Evolutionary conservation across 1,284 basidiomycete species (phyloP), one percentile per base, ranked within the genome.

Genomic region (Sporisorium sorghi): DNA sequence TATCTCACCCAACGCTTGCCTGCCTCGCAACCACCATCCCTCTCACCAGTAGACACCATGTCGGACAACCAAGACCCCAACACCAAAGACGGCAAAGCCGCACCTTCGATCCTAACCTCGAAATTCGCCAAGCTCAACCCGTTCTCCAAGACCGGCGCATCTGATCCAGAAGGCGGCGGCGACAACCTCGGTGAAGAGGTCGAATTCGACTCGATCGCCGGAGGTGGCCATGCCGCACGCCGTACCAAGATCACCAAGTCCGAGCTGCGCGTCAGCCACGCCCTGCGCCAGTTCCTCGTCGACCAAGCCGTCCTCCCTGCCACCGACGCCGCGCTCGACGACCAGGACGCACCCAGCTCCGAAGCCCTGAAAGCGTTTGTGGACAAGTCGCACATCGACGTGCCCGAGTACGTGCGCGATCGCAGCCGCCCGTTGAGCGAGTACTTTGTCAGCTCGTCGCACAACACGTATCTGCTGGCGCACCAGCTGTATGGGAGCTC

Each of bases 401-500:
- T 78, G 0, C 78, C 80, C 2, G 65, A 51, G 3, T 71, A 73
- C 40, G 73, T 78, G 8, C 58, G 59, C 23, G 80, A 82, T 48
- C 75, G 77, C 19, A 51, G 49, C 35, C 56, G 78, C 15, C 75
- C 78, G 2, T 46, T 81, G 7, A 68, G 73, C 54, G 68, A 75
- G 37, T 83, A 83, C 74, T 79, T 76, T 49, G 73, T 83, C 58
- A 89, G 88, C 12, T 89, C 89, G 0, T 90, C 89, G 0, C 77
- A 78, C 62, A 78, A 78, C 54, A 90, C 90, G 4, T 91, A 91
- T 70, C 87, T 91, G 3, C 85, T 90, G 3, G 87, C 87, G 1
- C 86, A 89, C 46, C 90, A 90, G 78, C 82, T 91, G 14, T 84
- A 89, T 26, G 90, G 90, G 3, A 86, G 86, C 35, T 85, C 89